Evolutionary conservation across 345 rosid species (phyloP).

Genomic region (Laguncularia racemosa): DNA sequence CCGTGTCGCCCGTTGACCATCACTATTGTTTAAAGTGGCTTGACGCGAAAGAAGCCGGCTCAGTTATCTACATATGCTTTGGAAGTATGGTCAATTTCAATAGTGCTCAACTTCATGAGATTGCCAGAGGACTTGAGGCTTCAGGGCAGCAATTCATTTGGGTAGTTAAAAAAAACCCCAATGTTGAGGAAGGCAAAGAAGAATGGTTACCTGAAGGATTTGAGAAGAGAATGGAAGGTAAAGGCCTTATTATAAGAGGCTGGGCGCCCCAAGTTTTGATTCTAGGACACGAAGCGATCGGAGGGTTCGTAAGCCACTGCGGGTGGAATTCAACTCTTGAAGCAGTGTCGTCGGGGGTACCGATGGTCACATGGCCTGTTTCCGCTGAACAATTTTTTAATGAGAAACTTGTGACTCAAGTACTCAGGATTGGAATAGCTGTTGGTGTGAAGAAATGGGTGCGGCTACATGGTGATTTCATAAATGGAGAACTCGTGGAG

Average conservation of each 20-base stretch:
- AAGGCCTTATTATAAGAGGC: conserved; percentile 34
- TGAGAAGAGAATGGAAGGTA: conserved; percentile 28
- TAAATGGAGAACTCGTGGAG: conserved; percentile 17
- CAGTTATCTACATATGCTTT: conserved; percentile 48
- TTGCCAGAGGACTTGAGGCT: conserved; percentile 42
- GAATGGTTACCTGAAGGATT: conserved; percentile 45
- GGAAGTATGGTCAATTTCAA: conserved; percentile 30
- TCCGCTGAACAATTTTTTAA: conserved; percentile 30
- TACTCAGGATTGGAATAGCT: conserved; percentile 15
- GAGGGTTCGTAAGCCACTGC: conserved; percentile 35
- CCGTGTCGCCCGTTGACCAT: conserved; percentile 15
- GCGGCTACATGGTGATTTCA: conserved; percentile 4
- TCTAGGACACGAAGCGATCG: conserved; percentile 27
- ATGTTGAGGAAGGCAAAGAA: conserved; percentile 23
- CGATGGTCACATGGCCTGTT: conserved; percentile 39
- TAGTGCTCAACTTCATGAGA: conserved; percentile 26
- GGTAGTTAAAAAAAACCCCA: conserved; percentile 30
- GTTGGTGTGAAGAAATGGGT: conserved; percentile 18
- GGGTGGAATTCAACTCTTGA: conserved; percentile 36
- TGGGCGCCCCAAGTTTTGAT: conserved; percentile 38
- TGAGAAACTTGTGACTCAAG: conserved; percentile 24
- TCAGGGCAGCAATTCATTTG: conserved; percentile 46
- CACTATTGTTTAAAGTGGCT: conserved; percentile 44
- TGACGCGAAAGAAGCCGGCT: conserved; percentile 34
- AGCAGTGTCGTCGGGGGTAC: conserved; percentile 20